Evolutionary conservation across 2,329 filamentous ascomycete species (phyloP).

Genomic region (Diplodia sapinea): DNA sequence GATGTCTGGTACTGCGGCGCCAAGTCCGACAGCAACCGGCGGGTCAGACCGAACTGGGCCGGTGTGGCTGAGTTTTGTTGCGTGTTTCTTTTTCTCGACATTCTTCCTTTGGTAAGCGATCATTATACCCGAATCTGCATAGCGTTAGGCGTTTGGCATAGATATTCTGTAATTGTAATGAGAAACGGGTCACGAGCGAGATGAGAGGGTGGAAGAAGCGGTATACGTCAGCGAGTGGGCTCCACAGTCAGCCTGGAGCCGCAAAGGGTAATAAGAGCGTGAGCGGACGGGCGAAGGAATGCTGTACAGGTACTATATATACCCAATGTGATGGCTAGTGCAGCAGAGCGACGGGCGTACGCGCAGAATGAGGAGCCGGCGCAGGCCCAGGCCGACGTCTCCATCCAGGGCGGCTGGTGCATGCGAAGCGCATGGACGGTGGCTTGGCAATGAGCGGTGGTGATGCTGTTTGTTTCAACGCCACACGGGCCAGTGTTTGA

Average conservation of each 20-base stretch:
- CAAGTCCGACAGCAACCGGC: background rate
- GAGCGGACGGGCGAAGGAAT: slow-evolving; percentile 3
- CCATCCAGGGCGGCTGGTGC: background rate
- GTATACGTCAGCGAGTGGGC: slow-evolving; percentile 13
- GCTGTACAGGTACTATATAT: slow-evolving; percentile 15
- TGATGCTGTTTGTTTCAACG: slow-evolving; percentile 20
- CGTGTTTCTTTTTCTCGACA: slow-evolving; percentile 4
- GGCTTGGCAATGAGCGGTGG: slow-evolving; percentile 14
- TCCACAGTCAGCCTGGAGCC: slow-evolving; percentile 13
- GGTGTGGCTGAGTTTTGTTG: slow-evolving; percentile 11
- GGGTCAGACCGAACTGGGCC: background rate
- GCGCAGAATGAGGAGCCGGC: slow-evolving; percentile 21
- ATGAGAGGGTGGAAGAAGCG: background rate
- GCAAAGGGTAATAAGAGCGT: slow-evolving; percentile 12
- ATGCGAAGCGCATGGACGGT: slow-evolving; percentile 16
- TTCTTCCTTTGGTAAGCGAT: slow-evolving; percentile 4
- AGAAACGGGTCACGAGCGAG: background rate
- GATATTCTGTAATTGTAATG: slow-evolving; percentile 13
- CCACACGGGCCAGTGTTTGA: slow-evolving; percentile 12
- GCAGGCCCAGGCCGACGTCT: background rate
- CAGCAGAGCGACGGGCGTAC: background rate
- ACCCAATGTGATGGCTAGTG: background rate
- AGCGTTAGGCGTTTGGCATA: slow-evolving; percentile 27
- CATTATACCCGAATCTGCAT: slow-evolving; percentile 23
- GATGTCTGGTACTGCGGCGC: slow-evolving; percentile 5